Evolutionary conservation across 345 rosid species (phyloP).

Genomic region (Camelina laxa): DNA sequence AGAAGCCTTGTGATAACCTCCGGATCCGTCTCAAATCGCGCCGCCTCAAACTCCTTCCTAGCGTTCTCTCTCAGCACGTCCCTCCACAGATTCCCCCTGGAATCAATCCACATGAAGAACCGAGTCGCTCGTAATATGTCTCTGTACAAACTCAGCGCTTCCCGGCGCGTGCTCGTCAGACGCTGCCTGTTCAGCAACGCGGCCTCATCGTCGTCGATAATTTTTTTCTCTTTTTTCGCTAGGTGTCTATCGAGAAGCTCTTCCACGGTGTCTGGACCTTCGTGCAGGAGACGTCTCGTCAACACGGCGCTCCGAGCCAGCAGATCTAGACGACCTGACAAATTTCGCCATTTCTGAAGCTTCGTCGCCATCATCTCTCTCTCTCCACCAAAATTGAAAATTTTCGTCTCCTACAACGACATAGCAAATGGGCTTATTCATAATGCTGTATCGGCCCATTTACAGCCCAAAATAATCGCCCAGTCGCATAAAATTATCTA

Average conservation of each 20-base stretch:
- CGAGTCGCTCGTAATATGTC: constrained; percentile 85
- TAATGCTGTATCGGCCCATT: background rate
- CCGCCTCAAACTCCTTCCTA: constrained; percentile 83
- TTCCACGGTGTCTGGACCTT: constrained; percentile 84
- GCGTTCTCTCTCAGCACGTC: constrained; percentile 83
- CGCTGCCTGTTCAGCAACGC: constrained; percentile 60
- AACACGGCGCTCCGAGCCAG: background rate
- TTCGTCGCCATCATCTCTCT: constrained; percentile 49
- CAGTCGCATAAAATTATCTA: background rate
- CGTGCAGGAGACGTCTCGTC: constrained; percentile 50
- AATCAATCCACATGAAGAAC: constrained; percentile 79
- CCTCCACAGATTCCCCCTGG: constrained; percentile 74
- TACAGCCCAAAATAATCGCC: background rate
- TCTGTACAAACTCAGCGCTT: constrained; percentile 80
- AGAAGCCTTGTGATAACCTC: constrained; percentile 73
- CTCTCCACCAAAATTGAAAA: background rate
- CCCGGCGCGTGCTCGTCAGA: constrained; percentile 70
- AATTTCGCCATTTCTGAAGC: constrained; percentile 57
- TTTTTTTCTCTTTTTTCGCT: constrained; percentile 57
- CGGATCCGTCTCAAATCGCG: constrained; percentile 82
- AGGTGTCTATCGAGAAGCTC: constrained; percentile 82
- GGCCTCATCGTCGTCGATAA: constrained; percentile 66
- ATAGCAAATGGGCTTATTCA: constrained; percentile 4
- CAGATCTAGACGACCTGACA: constrained; percentile 25
- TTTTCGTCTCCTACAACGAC: background rate